Evolutionary conservation across 2,329 filamentous ascomycete genomes (phyloP), one percentile per base, ranked within the genome.

Genomic region (Pyricularia pennisetigena): DNA sequence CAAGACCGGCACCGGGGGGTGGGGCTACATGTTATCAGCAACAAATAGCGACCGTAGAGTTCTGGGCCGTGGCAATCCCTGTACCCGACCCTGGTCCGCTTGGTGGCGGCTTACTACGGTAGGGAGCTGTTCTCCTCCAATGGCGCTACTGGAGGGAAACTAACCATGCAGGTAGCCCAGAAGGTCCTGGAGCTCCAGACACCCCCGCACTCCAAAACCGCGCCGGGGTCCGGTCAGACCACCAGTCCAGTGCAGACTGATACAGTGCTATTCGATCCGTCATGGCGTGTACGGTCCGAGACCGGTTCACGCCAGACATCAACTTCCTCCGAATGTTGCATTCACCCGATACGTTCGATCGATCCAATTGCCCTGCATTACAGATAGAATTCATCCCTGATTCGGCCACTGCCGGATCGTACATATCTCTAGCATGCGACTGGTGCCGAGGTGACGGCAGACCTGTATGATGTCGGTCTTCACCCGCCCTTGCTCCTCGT

Each of bases 11-110:
- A n/a, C 57, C 57, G 23, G 57, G 57, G 57, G 57, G 23, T 24
- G 57, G 57, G 57, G 57, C 57, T 20, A 61, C 26, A 61, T 61
- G 57, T 61, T 61, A 69, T 75, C 70, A 69, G 78, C 72, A 79
- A 80, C 81, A 28, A 54, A 20, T 54, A 29, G 24, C 16, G n/a
- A 12, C 41, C 23, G 24, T 16, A 29, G 28, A 54, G 64, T 35
- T 65, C 30, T 66, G 59, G 41, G 41, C 20, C 20, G 41, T 54
- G 20, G 20, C 10, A 62, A 62, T 28, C 59, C 59, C 59, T 62
- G 59, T 62, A 28, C 6, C 59, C 26, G 28, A 28, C 59, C 59
- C 59, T 28, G 24, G 41, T 54, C 41, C 41, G 16, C 59, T 41
- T 28, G 57, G 59, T 62, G 59, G 59, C 59, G 59, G 59, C 20